Percentiles rank a stretch among this genome's conserved stretches.
phyloP scores from a whole-genome alignment of 345 rosid species.

The Arabidopsis thaliana region DNA sequence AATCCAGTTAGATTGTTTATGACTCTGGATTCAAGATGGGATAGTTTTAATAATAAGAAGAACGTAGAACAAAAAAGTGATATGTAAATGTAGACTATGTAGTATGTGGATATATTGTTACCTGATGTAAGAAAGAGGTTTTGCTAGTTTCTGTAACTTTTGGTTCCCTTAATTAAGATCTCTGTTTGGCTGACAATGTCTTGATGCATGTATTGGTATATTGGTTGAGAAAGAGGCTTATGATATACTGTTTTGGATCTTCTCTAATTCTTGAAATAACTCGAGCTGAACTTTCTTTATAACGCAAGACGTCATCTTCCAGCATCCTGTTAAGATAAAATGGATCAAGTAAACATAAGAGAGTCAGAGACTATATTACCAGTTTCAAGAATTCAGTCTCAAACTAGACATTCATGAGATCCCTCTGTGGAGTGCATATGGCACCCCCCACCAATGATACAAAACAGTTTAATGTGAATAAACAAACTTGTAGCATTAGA shows the following conservation, averaged over 20 bases:
- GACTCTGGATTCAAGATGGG: conserved; percentile 36
- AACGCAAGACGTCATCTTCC: not conserved
- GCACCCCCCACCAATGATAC: not conserved
- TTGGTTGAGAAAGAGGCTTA: conserved; percentile 2
- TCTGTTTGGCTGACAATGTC: not conserved
- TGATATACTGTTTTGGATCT: not conserved
- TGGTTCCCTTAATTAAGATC: not conserved
- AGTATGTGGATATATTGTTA: conserved; percentile 9
- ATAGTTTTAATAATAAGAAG: conserved; percentile 11
- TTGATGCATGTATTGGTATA: not conserved
- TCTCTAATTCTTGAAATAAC: not conserved
- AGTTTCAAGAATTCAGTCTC: not conserved
- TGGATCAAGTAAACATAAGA: not conserved
- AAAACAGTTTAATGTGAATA: conserved; percentile 2
- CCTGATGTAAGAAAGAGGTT: not conserved
- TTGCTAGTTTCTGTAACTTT: conserved; percentile 12
- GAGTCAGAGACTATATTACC: not conserved
- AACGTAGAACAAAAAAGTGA: not conserved
- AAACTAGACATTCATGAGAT: conserved; percentile 1
- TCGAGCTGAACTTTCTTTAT: not conserved
- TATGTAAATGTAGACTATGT: not conserved
- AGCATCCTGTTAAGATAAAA: not conserved
- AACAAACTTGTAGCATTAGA: not conserved
- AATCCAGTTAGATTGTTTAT: conserved; percentile 26
- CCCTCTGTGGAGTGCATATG: not conserved